A percentile compares a stretch with the other conserved stretches of the same genome.
Conservation (phyloP, 2,329 filamentous ascomycete species). For the Aureobasidium vineae region DNA sequence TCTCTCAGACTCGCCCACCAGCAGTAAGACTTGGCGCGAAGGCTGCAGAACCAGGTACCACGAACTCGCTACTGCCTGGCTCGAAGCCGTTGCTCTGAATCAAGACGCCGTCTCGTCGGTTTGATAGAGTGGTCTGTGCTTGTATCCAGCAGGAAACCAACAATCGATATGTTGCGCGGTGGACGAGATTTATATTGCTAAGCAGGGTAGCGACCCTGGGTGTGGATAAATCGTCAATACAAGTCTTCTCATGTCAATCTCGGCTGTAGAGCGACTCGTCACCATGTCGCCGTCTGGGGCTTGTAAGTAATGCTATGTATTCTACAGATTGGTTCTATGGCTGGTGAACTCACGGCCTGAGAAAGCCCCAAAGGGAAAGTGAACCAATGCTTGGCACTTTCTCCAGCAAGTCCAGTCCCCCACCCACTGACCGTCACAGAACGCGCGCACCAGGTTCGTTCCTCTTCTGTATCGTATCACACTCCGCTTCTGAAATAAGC, state of each 20-base stretch:
- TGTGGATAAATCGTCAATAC: background rate
- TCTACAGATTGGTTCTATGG: background rate
- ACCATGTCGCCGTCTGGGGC: background rate
- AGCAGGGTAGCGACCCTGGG: background rate
- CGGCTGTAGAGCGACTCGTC: background rate
- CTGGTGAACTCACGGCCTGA: background rate
- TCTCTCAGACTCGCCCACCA: background rate
- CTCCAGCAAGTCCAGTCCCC: background rate
- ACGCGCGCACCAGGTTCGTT: constrained; percentile 17
- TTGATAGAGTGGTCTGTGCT: background rate
- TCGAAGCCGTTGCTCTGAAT: background rate
- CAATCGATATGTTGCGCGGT: background rate
- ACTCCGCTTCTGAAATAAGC: background rate
- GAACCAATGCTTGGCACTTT: background rate
- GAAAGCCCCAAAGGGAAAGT: background rate
- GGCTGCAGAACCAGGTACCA: background rate
- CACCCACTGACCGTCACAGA: background rate
- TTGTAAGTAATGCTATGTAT: background rate
- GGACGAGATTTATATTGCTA: background rate
- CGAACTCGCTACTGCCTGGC: background rate
- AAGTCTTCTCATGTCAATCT: background rate
- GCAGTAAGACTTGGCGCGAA: background rate
- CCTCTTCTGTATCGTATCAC: constrained; percentile 14
- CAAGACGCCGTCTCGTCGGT: background rate
- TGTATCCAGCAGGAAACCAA: background rate